Evolutionary conservation across 2,329 filamentous ascomycete genomes (phyloP).

Genomic region (Parafenestella ontariensis): DNA sequence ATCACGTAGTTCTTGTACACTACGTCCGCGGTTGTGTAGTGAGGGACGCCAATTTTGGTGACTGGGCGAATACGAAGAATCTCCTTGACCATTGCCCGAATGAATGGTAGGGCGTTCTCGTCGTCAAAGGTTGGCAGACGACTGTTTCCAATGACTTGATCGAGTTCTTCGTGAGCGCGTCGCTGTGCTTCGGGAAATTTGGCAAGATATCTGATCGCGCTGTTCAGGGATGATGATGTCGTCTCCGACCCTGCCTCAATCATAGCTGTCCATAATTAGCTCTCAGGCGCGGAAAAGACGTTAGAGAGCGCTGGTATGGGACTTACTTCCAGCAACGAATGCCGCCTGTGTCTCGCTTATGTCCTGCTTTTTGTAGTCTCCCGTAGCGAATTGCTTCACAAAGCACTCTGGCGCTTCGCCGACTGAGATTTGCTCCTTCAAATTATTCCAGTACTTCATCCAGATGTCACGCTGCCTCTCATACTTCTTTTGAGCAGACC

Average conservation of each 20-base stretch:
- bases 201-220: slow-evolving; percentile 20
- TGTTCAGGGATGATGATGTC: slow-evolving; percentile 36
- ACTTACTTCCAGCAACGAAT: slow-evolving; percentile 28
- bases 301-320: background rate
- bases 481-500: slow-evolving; percentile 11
- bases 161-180: slow-evolving; percentile 15
- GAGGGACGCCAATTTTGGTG: slow-evolving; percentile 18
- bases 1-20: slow-evolving; percentile 43
- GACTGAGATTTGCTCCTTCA: slow-evolving; percentile 13
- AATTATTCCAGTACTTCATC: slow-evolving; percentile 19
- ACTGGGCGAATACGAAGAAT: slow-evolving; percentile 38
- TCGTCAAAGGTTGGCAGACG: slow-evolving; percentile 9
- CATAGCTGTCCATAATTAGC: no score
- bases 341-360: slow-evolving; percentile 28
- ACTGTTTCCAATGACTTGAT: slow-evolving; percentile 9
- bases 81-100: slow-evolving; percentile 44
- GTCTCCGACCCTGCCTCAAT: slow-evolving; percentile 46
- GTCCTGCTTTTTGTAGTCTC: slow-evolving; percentile 38
- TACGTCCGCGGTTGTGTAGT: slow-evolving; percentile 33
- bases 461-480: slow-evolving; percentile 13
- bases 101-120: slow-evolving; percentile 19
- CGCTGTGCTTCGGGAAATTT: slow-evolving; percentile 13
- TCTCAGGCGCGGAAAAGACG: no score
- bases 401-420: slow-evolving; percentile 25
- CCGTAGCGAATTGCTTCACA: slow-evolving; percentile 19